These are phyloP conservation scores for Aquilaria malaccensis DNA, from an alignment of 345 rosid genomes.

Conservation along the genomic window DNA sequence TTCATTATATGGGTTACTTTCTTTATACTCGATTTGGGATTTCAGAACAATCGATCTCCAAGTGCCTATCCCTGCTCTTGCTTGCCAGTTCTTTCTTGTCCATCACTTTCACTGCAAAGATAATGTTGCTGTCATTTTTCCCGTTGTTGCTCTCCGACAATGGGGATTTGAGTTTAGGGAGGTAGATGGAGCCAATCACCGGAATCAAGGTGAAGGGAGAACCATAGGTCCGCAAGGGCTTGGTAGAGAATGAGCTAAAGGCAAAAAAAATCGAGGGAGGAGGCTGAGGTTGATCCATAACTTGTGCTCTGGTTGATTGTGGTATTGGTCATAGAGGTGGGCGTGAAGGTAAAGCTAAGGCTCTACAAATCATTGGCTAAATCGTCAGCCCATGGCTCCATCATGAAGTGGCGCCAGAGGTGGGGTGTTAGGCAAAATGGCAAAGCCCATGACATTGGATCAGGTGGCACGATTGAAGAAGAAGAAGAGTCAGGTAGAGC, in stretches of 20 bases:
- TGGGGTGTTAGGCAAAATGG: too few relatives aligned
- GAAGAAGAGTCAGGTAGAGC: too few relatives aligned
- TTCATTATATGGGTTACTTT: too few relatives aligned
- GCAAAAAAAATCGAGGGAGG: conserved; percentile 50
- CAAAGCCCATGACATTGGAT: too few relatives aligned
- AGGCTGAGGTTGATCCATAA: conserved; percentile 54
- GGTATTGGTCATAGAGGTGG: conserved; percentile 42
- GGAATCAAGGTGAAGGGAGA: conserved; percentile 78
- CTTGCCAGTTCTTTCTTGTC: conserved; percentile 80
- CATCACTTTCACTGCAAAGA: conserved; percentile 83
- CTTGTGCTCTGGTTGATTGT: conserved; percentile 59
- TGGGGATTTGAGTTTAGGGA: conserved; percentile 56
- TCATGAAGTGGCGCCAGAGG: not conserved
- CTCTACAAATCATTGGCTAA: conserved; percentile 85
- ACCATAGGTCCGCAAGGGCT: conserved; percentile 55
- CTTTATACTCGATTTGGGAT: too few relatives aligned
- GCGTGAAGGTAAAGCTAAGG: conserved; percentile 76
- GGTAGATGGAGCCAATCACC: conserved; percentile 91
- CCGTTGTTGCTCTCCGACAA: conserved; percentile 7
- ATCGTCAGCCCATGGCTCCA: conserved; percentile 74
- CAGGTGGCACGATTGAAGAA: too few relatives aligned
- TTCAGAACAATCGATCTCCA: too few relatives aligned
- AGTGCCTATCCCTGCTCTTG: conserved; percentile 43
- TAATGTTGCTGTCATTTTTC: not conserved
- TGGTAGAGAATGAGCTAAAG: conserved; percentile 44